Conservation (phyloP, 306 rosid genomes). For the Carpinus fangiana region DNA sequence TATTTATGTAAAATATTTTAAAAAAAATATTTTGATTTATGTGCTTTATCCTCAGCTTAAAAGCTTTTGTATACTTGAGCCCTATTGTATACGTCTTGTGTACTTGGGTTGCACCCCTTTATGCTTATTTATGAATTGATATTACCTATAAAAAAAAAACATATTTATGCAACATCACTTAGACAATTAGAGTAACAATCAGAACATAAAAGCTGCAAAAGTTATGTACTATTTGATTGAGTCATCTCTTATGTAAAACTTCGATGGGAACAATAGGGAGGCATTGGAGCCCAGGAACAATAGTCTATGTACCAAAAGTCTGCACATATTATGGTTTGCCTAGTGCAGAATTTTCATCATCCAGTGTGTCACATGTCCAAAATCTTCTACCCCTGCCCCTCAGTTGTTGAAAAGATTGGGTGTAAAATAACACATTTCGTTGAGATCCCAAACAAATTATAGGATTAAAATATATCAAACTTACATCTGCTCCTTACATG, state of each 20-base stretch:
- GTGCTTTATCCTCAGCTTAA: too few relatives aligned
- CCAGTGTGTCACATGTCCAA: neutral
- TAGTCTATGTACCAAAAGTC: neutral
- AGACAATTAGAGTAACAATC: neutral
- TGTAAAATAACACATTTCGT: neutral
- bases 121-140: too few relatives aligned
- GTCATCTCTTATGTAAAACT: neutral
- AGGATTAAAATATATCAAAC: conserved; percentile 38
- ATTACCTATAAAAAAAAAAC: too few relatives aligned
- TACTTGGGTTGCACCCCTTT: too few relatives aligned
- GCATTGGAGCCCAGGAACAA: neutral
- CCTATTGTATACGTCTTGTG: too few relatives aligned
- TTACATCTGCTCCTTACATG: conserved; percentile 93
- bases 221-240: neutral
- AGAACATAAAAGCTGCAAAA: neutral
- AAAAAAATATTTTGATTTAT: too few relatives aligned
- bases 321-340: neutral
- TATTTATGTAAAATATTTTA: neutral
- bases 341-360: neutral
- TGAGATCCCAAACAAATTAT: neutral
- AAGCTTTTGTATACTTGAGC: too few relatives aligned
- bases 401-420: neutral
- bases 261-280: neutral
- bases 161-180: neutral
- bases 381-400: neutral